Percentiles rank a stretch among this genome's conserved stretches.
phyloP scores from a whole-genome alignment of 2,329 filamentous ascomycete species.

The Penicillium sclerotiorum region DNA sequence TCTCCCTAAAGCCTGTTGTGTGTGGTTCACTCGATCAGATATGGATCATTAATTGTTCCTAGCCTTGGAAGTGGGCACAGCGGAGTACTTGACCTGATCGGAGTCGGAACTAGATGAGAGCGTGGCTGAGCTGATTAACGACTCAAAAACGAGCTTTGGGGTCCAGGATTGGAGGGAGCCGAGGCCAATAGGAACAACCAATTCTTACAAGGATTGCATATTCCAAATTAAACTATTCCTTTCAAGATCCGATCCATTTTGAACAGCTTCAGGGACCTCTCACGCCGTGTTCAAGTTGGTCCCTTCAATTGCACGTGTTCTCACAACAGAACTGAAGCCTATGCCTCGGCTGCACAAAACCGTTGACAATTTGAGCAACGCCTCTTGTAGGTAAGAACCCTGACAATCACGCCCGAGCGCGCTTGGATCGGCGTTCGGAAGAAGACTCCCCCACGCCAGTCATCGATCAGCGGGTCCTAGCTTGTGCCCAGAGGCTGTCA shows the following conservation, averaged over 20 bases:
- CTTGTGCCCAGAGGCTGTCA: neutral
- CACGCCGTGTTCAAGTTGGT: neutral
- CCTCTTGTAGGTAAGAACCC: slow-evolving; percentile 5
- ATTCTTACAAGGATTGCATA: too few species aligned
- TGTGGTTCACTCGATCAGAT: too few species aligned
- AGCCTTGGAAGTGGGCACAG: too few species aligned
- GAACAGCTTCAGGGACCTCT: neutral
- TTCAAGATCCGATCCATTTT: neutral
- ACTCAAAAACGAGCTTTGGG: too few species aligned
- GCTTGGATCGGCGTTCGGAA: neutral
- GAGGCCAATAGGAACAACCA: too few species aligned
- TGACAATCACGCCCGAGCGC: slow-evolving; percentile 6
- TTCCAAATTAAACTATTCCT: neutral
- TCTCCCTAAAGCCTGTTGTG: neutral
- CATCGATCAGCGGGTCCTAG: slow-evolving; percentile 1
- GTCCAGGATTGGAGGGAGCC: too few species aligned
- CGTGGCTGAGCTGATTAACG: too few species aligned
- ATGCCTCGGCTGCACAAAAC: neutral
- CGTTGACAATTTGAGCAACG: neutral
- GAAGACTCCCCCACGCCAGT: neutral
- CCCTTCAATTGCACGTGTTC: neutral
- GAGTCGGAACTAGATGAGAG: too few species aligned
- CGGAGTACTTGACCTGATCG: too few species aligned
- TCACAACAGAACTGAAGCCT: neutral
- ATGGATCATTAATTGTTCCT: too few species aligned